Evolutionary conservation across 192 early-diverging fungal genomes (phyloP).

Genomic region (Pilobolus umbonatus): DNA sequence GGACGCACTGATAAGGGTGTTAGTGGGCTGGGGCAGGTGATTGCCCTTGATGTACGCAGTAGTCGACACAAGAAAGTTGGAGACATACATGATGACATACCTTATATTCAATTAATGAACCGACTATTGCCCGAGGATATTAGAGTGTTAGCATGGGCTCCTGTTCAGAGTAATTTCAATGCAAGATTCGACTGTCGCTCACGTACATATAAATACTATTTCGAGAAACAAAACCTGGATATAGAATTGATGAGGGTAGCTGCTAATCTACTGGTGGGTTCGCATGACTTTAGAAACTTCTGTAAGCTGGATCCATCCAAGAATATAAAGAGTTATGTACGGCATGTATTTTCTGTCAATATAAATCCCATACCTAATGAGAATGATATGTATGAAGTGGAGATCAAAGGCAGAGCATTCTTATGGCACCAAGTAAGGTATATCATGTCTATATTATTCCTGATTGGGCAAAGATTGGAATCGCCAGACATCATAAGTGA

Average conservation of each 20-base stretch:
- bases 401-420: slow-evolving; percentile 82
- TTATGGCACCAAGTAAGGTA: slow-evolving; percentile 98
- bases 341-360: slow-evolving; percentile 63
- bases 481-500: slow-evolving; percentile 59
- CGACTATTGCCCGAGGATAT: slow-evolving; percentile 79
- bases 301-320: slow-evolving; percentile 90
- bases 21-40: slow-evolving; percentile 85
- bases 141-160: slow-evolving; percentile 85
- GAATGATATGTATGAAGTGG: slow-evolving; percentile 56
- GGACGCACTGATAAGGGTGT: slow-evolving; percentile 88
- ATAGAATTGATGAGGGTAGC: slow-evolving; percentile 74
- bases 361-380: slow-evolving; percentile 50
- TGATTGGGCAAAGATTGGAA: slow-evolving; percentile 81
- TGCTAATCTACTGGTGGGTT: slow-evolving; percentile 64
- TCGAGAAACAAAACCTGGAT: slow-evolving; percentile 61
- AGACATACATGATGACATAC: slow-evolving; percentile 36
- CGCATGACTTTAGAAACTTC: slow-evolving; percentile 93
- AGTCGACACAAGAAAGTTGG: not conserved
- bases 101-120: slow-evolving; percentile 82
- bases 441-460: slow-evolving; percentile 87
- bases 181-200: slow-evolving; percentile 83
- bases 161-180: slow-evolving; percentile 69
- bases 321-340: slow-evolving; percentile 73
- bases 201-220: slow-evolving; percentile 91
- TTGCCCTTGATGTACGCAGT: slow-evolving; percentile 66